phyloP scores from a whole-genome alignment of 2,329 filamentous ascomycete species.

The Paecilomyces niveus region DNA sequence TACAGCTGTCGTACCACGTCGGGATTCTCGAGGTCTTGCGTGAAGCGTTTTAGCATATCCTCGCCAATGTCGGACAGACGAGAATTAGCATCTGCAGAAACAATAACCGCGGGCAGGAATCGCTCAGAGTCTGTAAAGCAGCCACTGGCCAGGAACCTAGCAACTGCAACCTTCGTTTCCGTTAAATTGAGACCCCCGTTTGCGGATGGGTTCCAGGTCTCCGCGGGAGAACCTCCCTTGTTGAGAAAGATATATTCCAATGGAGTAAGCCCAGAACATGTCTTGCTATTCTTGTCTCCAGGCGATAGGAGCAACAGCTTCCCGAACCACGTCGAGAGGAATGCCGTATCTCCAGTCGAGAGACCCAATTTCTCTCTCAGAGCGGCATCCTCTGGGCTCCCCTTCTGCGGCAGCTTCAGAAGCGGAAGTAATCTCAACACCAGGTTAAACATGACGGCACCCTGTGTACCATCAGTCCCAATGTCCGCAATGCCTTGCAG shows the following conservation, averaged over 20 bases:
- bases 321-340: conserved; percentile 67
- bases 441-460: conserved; percentile 70
- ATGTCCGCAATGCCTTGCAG: conserved; percentile 60
- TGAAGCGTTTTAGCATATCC: conserved; percentile 75
- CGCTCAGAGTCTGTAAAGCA: conserved; percentile 78
- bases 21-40: conserved; percentile 60
- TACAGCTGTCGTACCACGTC: conserved; percentile 61
- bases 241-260: conserved; percentile 65
- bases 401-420: conserved; percentile 62
- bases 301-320: conserved; percentile 67
- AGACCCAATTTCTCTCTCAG: conserved; percentile 63
- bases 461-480: conserved; percentile 47
- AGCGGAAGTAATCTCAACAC: conserved; percentile 67
- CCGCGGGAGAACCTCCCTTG: conserved; percentile 40
- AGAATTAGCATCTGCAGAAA: conserved; percentile 74
- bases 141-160: conserved; percentile 71
- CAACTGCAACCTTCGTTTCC: conserved; percentile 62
- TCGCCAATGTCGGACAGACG: conserved; percentile 79
- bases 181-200: conserved; percentile 58
- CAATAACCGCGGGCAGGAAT: conserved; percentile 75
- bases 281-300: conserved; percentile 31
- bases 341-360: conserved; percentile 62
- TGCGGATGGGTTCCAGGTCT: conserved; percentile 56
- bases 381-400: conserved; percentile 67
- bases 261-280: conserved; percentile 55